Base-by-base conservation (phyloP, 805 yeast species). In the Lachancea kluyveri region DNA sequence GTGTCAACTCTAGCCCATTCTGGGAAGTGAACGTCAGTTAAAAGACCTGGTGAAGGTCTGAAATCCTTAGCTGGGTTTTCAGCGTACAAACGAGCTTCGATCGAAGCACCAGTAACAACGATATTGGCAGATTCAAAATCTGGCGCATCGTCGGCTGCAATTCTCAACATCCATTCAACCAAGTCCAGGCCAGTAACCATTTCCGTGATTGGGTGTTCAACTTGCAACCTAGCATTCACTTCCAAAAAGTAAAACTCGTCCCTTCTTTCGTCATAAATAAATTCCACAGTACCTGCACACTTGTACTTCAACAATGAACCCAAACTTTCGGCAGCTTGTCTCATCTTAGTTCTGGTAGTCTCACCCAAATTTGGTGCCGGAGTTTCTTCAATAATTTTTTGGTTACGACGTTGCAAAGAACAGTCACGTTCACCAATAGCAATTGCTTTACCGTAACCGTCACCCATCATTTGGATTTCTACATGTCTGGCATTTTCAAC, bases 381-480 rank as follows among this genome's bases (percentile, higher is more conserved):
- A 1, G 97, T 90, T 60, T 92, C 98, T 63, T 90, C 98, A 41
- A 90, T 85, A 45, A 90, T 68, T 65, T 90, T 90, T 61, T 90
- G 98, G 64, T 90, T 90, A 65, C 98, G 82, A 61, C 98, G 80
- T 62, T 90, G 98, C 52, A 92, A 69, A 13, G 97, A 90, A 62
- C 98, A 90, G 59, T 90, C 98, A 65, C 98, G 77, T 65, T 92
- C 98, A 35, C 97, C 97, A 28, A 92, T 59, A 4, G 96, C 95
- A 55, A 88, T 77, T 5, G 96, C 97, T 42, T 74, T 72, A 41
- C 98, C 98, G 35, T 68, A 65, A 39, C 98, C 98, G 56, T 90
- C 97, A 55, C 96, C 98, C 60, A 90, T 77, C 70, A 90, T 80
- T 64, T 90, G 98, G 43, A 92, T 79, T 60, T 90, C 98, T 37